phyloP scores from a whole-genome alignment of 2,329 filamentous ascomycete genomes.

The Gaeumannomyces sp. region DNA sequence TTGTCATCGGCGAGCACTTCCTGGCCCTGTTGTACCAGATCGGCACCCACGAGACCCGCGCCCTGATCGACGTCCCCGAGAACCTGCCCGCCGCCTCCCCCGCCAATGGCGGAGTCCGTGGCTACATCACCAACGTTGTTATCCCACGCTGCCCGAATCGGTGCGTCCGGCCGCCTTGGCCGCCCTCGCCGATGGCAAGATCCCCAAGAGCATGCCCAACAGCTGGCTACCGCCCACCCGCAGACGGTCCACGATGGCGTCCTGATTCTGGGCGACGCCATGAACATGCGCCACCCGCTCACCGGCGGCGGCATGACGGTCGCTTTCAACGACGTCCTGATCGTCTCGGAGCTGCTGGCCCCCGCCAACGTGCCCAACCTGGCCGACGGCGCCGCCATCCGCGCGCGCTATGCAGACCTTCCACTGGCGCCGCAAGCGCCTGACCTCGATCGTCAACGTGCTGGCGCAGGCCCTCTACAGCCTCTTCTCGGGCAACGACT shows the following conservation, averaged over 20 bases:
- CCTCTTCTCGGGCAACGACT: slow-evolving; percentile 81
- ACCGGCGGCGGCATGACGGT: slow-evolving; percentile 98
- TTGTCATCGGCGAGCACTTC: slow-evolving; percentile 69
- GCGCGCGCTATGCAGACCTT: slow-evolving; percentile 65
- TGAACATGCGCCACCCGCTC: slow-evolving; percentile 99
- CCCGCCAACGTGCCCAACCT: slow-evolving; percentile 64
- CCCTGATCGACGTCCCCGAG: slow-evolving; percentile 80
- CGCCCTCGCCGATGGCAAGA: slow-evolving; percentile 70
- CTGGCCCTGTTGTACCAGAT: slow-evolving; percentile 96
- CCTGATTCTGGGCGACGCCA: slow-evolving; percentile 82
- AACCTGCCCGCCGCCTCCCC: slow-evolving; percentile 67
- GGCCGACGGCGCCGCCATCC: slow-evolving; percentile 58
- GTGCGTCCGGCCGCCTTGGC: slow-evolving; percentile 68
- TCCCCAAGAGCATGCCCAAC: slow-evolving; percentile 87
- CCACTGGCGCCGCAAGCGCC: slow-evolving; percentile 79
- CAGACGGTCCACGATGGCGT: slow-evolving; percentile 60
- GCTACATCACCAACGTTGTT: slow-evolving; percentile 70
- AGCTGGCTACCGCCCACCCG: slow-evolving; percentile 76
- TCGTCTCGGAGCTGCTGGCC: slow-evolving; percentile 67
- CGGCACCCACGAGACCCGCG: slow-evolving; percentile 86
- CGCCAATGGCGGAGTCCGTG: slow-evolving; percentile 74
- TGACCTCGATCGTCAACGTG: slow-evolving; percentile 90
- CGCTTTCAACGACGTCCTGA: slow-evolving; percentile 83
- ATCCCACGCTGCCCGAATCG: slow-evolving; percentile 64
- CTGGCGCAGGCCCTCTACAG: slow-evolving; percentile 91